These are phyloP conservation scores for Avena eriantha DNA, from an alignment of 176 grass and related monocot species.

Conservation along the genomic window DNA sequence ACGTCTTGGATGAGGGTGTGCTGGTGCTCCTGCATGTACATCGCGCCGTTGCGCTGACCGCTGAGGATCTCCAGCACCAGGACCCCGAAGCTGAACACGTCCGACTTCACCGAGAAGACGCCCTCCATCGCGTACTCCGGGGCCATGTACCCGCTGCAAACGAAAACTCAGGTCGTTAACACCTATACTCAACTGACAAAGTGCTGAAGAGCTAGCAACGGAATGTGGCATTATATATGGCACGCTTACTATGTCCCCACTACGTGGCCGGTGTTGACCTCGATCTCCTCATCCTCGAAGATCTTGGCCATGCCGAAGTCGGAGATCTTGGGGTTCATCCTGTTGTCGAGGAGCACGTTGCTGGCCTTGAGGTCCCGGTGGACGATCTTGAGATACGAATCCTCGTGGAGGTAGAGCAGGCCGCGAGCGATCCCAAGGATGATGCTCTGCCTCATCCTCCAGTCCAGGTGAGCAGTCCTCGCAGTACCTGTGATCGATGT, in stretches of 20 bases:
- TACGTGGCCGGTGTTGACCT: constrained; percentile 70
- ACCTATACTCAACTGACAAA: background rate
- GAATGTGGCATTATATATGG: background rate
- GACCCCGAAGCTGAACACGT: constrained; percentile 91
- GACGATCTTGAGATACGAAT: constrained; percentile 76
- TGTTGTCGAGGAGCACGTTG: constrained; percentile 89
- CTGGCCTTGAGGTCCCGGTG: constrained; percentile 91
- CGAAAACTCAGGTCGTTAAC: background rate
- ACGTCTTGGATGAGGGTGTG: constrained; percentile 72
- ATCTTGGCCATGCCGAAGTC: constrained; percentile 98
- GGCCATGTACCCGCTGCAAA: constrained; percentile 85
- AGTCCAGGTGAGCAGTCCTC: constrained; percentile 69
- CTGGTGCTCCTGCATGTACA: constrained; percentile 65
- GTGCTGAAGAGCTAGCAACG: background rate
- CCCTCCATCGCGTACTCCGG: constrained; percentile 84
- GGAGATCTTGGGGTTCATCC: constrained; percentile 97
- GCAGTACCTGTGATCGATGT: constrained; percentile 46
- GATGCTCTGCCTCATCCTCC: constrained; percentile 73
- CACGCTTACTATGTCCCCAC: constrained; percentile 83
- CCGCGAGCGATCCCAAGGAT: constrained; percentile 81
- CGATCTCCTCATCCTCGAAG: constrained; percentile 60
- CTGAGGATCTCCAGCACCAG: constrained; percentile 89
- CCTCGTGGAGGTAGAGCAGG: constrained; percentile 92
- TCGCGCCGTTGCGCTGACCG: constrained; percentile 70
- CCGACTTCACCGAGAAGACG: constrained; percentile 88